A percentile compares a stretch with the other conserved stretches of the same genome.
Evolutionary conservation across 345 rosid genomes (phyloP).

Genomic region (Geranium rotundifolium): DNA sequence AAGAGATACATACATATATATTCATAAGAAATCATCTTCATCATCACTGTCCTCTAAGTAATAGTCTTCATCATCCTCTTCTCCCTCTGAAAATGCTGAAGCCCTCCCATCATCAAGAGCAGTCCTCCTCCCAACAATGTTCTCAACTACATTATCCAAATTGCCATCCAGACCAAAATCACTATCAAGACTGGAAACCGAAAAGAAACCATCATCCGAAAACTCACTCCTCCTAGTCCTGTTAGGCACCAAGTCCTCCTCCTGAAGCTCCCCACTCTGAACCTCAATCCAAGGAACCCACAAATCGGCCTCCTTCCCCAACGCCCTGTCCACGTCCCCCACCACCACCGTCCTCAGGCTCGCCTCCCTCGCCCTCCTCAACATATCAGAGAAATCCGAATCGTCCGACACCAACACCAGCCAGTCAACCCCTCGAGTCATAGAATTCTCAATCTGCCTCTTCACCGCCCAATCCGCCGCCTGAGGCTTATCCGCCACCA

Average conservation of each 20-base stretch:
- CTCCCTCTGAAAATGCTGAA: constrained; percentile 66
- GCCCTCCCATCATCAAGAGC: constrained; percentile 36
- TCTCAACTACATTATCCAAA: constrained; percentile 28
- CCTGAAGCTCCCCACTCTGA: constrained; percentile 59
- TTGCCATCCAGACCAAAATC: constrained; percentile 19
- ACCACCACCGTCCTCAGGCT: constrained; percentile 76
- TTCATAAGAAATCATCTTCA: too few relatives aligned
- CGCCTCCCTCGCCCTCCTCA: constrained; percentile 68
- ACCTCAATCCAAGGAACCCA: constrained; percentile 88
- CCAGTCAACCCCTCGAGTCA: constrained; percentile 86
- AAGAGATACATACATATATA: too few relatives aligned
- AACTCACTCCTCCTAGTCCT: constrained; percentile 21
- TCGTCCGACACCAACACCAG: constrained; percentile 78
- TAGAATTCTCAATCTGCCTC: constrained; percentile 82
- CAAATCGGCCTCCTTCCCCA: constrained; percentile 71
- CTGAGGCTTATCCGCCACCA: constrained; percentile 87
- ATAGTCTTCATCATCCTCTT: constrained; percentile 36
- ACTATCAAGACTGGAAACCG: constrained; percentile 32
- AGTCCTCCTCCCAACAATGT: constrained; percentile 33
- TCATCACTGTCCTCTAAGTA: constrained; percentile 16
- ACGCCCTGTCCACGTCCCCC: constrained; percentile 53
- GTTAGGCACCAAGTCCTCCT: constrained; percentile 60
- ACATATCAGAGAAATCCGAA: constrained; percentile 61
- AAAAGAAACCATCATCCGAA: constrained; percentile 30
- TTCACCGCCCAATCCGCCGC: constrained; percentile 97